A percentile compares a stretch with the other conserved stretches of the same genome.
Conservation (phyloP, 352 stramenopile genomes). For the Pythium myriotylum region DNA sequence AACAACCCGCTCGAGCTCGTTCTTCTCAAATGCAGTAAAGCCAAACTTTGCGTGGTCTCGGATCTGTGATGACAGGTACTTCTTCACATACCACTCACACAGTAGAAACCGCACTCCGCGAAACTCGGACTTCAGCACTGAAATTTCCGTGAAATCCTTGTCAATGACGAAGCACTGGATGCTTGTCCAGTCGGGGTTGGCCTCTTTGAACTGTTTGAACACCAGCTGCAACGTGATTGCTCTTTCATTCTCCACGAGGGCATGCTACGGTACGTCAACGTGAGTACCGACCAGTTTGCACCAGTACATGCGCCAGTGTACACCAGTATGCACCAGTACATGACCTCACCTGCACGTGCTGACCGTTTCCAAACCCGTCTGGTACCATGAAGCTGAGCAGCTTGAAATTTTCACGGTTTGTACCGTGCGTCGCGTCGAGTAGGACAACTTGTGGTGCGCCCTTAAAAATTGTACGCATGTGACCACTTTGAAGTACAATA, state of each 20-base stretch:
- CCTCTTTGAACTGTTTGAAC: not conserved
- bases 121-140: too few species aligned
- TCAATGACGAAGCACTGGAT: too few species aligned
- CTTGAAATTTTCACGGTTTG: too few species aligned
- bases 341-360: not conserved
- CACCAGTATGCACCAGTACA: constrained; percentile 8
- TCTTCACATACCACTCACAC: constrained; percentile 11
- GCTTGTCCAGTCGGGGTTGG: too few species aligned
- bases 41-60: constrained; percentile 3
- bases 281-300: not conserved
- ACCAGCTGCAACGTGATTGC: not conserved
- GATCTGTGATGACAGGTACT: constrained; percentile 8
- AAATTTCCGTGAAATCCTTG: too few species aligned
- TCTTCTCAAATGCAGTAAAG: constrained; percentile 15
- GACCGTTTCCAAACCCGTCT: too few species aligned
- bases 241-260: too few species aligned
- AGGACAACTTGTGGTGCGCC: too few species aligned
- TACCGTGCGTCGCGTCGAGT: too few species aligned
- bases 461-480: too few species aligned
- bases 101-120: not conserved
- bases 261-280: not conserved
- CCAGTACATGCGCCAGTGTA: too few species aligned
- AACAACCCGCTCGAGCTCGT: constrained; percentile 7
- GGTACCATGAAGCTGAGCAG: too few species aligned
- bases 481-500: constrained; percentile 1